Percentiles rank a stretch among this genome's conserved stretches.
Evolutionary conservation across 2,329 filamentous ascomycete genomes (phyloP).

Genomic region (Microdochium trichocladiopsis): DNA sequence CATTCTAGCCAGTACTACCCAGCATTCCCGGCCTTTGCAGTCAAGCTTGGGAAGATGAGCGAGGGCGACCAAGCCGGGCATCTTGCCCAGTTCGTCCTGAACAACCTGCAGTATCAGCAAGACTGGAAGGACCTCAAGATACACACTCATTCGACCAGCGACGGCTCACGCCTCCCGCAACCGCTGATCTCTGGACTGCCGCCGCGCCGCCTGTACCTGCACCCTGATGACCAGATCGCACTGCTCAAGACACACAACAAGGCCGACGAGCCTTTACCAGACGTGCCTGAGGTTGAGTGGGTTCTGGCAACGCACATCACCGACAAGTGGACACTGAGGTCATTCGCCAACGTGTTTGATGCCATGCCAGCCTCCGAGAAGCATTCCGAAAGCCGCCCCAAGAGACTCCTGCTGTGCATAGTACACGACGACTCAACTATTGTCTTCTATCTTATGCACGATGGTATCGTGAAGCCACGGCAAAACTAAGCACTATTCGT

Average conservation of each 20-base stretch:
- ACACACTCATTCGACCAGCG: constrained; percentile 34
- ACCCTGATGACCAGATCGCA: constrained; percentile 76
- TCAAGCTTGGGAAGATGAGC: neutral
- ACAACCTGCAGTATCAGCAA: constrained; percentile 71
- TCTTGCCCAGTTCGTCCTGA: constrained; percentile 54
- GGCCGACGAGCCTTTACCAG: constrained; percentile 34
- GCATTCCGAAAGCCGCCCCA: constrained; percentile 39
- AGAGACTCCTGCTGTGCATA: constrained; percentile 67
- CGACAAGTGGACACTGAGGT: constrained; percentile 64
- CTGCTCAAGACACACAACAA: constrained; percentile 55
- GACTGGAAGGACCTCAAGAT: constrained; percentile 60
- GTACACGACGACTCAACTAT: constrained; percentile 76
- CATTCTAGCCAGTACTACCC: too few species aligned
- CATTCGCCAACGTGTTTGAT: constrained; percentile 66
- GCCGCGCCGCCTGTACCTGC: constrained; percentile 65
- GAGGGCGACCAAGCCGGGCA: constrained; percentile 10
- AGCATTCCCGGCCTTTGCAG: too few species aligned
- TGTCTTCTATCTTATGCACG: constrained; percentile 78
- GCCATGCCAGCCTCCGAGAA: constrained; percentile 39
- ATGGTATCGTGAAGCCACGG: constrained; percentile 79
- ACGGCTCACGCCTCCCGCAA: constrained; percentile 37
- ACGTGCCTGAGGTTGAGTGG: constrained; percentile 62
- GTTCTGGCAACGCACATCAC: constrained; percentile 66
- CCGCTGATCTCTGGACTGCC: constrained; percentile 67
- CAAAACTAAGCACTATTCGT: constrained; percentile 52